Evolutionary conservation across 2,329 filamentous ascomycete species (phyloP).

Genomic region (Pezicula neosporulosa): DNA sequence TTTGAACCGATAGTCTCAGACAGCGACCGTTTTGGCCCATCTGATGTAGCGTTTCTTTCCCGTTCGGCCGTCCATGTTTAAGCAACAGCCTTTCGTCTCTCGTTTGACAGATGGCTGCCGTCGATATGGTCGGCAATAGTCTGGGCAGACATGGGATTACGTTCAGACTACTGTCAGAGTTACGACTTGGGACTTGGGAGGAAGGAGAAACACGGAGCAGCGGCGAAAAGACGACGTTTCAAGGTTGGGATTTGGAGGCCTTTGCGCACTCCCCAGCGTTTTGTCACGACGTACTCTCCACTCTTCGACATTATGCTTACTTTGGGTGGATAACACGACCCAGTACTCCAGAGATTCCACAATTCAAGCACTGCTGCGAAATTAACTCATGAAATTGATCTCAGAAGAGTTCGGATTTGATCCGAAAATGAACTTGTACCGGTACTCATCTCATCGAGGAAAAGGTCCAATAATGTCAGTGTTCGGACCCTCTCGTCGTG

Average conservation of each 20-base stretch:
- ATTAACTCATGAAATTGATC: no score
- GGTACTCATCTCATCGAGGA: no score
- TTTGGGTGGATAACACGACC: neutral
- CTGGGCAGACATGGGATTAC: conserved; percentile 11
- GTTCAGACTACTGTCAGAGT: neutral
- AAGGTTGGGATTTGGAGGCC: conserved; percentile 13
- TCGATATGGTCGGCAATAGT: no score
- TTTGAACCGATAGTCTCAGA: conserved; percentile 17
- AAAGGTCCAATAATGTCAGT: neutral
- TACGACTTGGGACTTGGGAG: neutral
- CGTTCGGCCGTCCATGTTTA: conserved; percentile 5
- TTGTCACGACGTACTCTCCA: conserved; percentile 2
- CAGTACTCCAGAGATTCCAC: neutral
- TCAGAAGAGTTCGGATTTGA: no score
- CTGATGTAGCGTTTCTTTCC: conserved; percentile 11
- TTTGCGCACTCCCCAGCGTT: conserved; percentile 14
- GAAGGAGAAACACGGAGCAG: conserved; percentile 15
- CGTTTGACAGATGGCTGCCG: conserved; percentile 12
- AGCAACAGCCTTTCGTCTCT: conserved; percentile 7
- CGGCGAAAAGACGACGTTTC: conserved; percentile 18
- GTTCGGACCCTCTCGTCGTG: neutral
- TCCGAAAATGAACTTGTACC: no score
- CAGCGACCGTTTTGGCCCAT: conserved; percentile 24
- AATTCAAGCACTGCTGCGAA: neutral
- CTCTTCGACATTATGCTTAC: conserved; percentile 1